Percentiles rank a stretch among this genome's conserved stretches.
Conservation (phyloP, 306 rosid genomes). For the Vicia sativa region DNA sequence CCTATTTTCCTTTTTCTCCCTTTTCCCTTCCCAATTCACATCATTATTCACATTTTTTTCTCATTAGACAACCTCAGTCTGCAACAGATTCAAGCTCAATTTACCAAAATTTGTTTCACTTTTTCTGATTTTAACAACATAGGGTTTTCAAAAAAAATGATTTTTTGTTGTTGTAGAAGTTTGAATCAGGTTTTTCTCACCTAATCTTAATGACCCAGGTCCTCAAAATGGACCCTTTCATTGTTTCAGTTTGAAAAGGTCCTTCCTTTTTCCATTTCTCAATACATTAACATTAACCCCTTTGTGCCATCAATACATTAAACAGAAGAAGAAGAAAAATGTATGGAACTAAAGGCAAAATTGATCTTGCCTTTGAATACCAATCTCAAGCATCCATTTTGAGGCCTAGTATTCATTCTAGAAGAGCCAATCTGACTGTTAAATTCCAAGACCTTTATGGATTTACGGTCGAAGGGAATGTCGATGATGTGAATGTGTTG, state of each 20-base stretch:
- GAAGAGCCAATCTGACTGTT: conserved; percentile 90
- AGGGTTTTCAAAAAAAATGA: conserved; percentile 38
- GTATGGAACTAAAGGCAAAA: conserved; percentile 79
- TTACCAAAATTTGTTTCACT: conserved; percentile 26
- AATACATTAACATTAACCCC: neutral
- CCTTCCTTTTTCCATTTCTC: conserved; percentile 24
- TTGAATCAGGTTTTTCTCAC: conserved; percentile 22
- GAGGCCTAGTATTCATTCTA: conserved; percentile 93
- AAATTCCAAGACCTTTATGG: conserved; percentile 98
- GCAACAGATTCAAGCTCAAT: conserved; percentile 33
- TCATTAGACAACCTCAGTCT: conserved; percentile 34
- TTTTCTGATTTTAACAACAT: conserved; percentile 29
- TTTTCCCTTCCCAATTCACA: conserved; percentile 17
- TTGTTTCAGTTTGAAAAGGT: conserved; percentile 50
- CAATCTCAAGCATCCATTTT: conserved; percentile 76
- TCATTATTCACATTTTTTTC: neutral
- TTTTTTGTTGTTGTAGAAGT: conserved; percentile 3
- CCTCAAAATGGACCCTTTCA: conserved; percentile 51
- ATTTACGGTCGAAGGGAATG: conserved; percentile 97
- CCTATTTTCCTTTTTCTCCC: neutral
- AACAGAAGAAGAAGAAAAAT: conserved; percentile 35
- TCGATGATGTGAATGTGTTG: conserved; percentile 94
- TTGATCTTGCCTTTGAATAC: conserved; percentile 85
- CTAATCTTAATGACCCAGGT: conserved; percentile 42
- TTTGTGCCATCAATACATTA: conserved; percentile 36